These are phyloP conservation scores for Trichomonascaceae sp. DNA, from an alignment of 1,139 yeast species.

Conservation along the genomic window DNA sequence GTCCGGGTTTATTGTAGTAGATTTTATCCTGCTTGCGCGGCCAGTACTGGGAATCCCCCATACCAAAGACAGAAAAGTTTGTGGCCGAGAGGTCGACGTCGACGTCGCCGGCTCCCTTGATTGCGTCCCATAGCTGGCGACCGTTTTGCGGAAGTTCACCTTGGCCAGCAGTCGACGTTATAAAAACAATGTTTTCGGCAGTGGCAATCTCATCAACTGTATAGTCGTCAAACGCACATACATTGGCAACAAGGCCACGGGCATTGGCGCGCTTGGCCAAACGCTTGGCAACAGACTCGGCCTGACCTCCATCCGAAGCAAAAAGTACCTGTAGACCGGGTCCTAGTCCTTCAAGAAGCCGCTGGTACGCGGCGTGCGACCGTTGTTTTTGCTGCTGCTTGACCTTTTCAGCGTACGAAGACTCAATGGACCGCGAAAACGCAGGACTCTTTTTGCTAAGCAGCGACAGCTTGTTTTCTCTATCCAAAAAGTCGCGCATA, in stretches of 20 bases:
- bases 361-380: constrained; percentile 67
- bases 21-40: constrained; percentile 93
- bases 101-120: constrained; percentile 41
- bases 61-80: constrained; percentile 68
- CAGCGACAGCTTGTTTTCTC: constrained; percentile 76
- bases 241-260: constrained; percentile 71
- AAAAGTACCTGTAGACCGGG: constrained; percentile 84
- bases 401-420: constrained; percentile 48
- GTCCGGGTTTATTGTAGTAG: constrained; percentile 86
- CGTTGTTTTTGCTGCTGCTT: constrained; percentile 48
- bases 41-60: constrained; percentile 95
- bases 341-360: constrained; percentile 77
- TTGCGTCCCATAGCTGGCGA: constrained; percentile 75
- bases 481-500: constrained; percentile 66
- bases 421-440: constrained; percentile 60
- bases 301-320: constrained; percentile 95
- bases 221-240: constrained; percentile 74
- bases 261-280: constrained; percentile 73
- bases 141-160: constrained; percentile 98
- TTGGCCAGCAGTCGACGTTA: constrained; percentile 91
- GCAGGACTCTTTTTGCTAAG: constrained; percentile 60
- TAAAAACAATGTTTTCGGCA: constrained; percentile 70
- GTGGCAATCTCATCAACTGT: constrained; percentile 53
- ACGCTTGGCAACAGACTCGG: constrained; percentile 72
- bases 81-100: constrained; percentile 63